Conservation (phyloP, 1,139 yeast genomes). For the Hansenula sp. region DNA sequence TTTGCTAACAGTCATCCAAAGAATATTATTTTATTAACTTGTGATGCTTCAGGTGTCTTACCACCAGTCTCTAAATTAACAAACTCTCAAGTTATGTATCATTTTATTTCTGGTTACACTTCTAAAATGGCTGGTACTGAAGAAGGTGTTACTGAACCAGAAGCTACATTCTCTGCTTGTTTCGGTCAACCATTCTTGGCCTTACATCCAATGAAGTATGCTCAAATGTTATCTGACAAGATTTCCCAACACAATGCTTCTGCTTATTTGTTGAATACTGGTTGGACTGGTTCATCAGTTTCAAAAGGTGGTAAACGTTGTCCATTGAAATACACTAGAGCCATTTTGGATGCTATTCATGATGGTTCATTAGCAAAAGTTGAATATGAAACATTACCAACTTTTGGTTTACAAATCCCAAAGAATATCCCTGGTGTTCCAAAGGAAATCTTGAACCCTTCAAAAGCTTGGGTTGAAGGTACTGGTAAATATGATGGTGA, state of each 20-base stretch:
- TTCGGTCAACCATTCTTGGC: constrained; percentile 99
- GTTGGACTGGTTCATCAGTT: constrained; percentile 97
- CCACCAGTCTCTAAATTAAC: constrained; percentile 96
- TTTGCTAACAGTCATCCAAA: constrained; percentile 86
- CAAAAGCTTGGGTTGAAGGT: constrained; percentile 79
- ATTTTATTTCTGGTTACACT: constrained; percentile 97
- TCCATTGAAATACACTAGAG: constrained; percentile 96
- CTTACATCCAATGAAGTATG: constrained; percentile 97
- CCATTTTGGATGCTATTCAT: constrained; percentile 92
- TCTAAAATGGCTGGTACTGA: constrained; percentile 99
- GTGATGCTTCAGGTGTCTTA: constrained; percentile 97
- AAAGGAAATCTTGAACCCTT: constrained; percentile 79
- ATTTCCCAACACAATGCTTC: constrained; percentile 83
- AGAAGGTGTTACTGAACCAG: constrained; percentile 98
- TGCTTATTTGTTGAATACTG: constrained; percentile 97
- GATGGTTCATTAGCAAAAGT: constrained; percentile 80
- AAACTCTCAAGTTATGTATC: constrained; percentile 97
- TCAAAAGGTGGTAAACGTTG: constrained; percentile 96
- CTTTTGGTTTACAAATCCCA: constrained; percentile 87
- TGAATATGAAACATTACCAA: constrained; percentile 80
- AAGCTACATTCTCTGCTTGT: constrained; percentile 97
- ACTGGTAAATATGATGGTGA: constrained; percentile 62
- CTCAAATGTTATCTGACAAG: constrained; percentile 94
- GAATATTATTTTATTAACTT: constrained; percentile 87
- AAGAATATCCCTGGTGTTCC: constrained; percentile 82